These are phyloP conservation scores for Candida maltosa DNA, from an alignment of 805 yeast genomes.

Conservation along the genomic window DNA sequence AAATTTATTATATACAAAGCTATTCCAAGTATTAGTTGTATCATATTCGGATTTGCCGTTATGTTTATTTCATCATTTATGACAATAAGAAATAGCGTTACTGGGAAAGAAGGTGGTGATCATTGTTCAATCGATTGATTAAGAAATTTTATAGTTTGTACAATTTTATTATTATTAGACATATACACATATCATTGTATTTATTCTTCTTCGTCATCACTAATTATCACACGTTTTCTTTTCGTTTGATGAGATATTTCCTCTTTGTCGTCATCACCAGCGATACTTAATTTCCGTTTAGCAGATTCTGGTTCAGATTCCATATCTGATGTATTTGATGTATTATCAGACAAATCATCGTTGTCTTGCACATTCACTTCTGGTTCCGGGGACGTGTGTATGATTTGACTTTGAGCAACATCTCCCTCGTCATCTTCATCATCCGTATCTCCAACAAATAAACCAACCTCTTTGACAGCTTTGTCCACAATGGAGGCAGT, in stretches of 20 bases:
- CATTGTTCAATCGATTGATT: slow-evolving; percentile 46
- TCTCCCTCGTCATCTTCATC: slow-evolving; percentile 10
- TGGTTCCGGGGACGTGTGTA: too few relatives aligned
- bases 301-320: slow-evolving; percentile 2
- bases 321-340: not conserved
- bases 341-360: not conserved
- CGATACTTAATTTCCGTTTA: slow-evolving; percentile 15
- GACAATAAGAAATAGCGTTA: slow-evolving; percentile 52
- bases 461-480: slow-evolving; percentile 15
- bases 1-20: slow-evolving; percentile 37
- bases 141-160: not conserved
- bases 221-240: slow-evolving; percentile 11
- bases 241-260: too few relatives aligned
- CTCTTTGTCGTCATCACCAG: slow-evolving; percentile 24
- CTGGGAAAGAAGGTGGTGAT: slow-evolving; percentile 32
- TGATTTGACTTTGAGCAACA: too few relatives aligned
- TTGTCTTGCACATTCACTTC: too few relatives aligned
- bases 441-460: slow-evolving; percentile 14
- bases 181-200: slow-evolving; percentile 1
- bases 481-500: slow-evolving; percentile 11
- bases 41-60: slow-evolving; percentile 68
- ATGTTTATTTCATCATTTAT: slow-evolving; percentile 80
- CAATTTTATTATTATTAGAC: not conserved
- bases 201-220: slow-evolving; percentile 19
- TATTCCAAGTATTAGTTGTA: slow-evolving; percentile 57